A percentile compares a stretch with the other conserved stretches of the same genome.
Evolutionary conservation across 768 basidiomycete species (phyloP).

Genomic region (Boletus sp.): DNA sequence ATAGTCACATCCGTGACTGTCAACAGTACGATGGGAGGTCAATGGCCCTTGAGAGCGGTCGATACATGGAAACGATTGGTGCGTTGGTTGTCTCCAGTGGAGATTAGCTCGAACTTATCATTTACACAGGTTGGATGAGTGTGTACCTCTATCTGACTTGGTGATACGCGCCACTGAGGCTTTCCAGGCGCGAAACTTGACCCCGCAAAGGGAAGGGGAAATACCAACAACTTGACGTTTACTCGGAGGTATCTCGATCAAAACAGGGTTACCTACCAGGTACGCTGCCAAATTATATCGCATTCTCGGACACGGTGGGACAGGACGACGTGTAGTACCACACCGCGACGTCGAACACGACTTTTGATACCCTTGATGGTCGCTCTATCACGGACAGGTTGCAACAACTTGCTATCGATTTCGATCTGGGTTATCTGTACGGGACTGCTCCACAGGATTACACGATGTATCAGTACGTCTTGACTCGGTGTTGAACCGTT

Average conservation of each 20-base stretch:
- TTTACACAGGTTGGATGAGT: slow-evolving; percentile 58
- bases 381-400: slow-evolving; percentile 53
- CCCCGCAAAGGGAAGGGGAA: slow-evolving; percentile 30
- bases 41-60: slow-evolving; percentile 66
- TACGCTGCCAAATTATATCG: slow-evolving; percentile 24
- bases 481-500: not conserved
- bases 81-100: slow-evolving; percentile 7
- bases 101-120: not conserved
- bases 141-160: slow-evolving; percentile 13
- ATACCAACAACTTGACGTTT: slow-evolving; percentile 53
- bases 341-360: slow-evolving; percentile 43
- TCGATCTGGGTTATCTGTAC: slow-evolving; percentile 60
- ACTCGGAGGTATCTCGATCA: slow-evolving; percentile 74
- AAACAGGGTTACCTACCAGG: slow-evolving; percentile 73
- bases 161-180: not conserved
- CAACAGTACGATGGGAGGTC: slow-evolving; percentile 23
- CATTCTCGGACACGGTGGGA: not conserved
- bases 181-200: slow-evolving; percentile 47
- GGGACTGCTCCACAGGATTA: slow-evolving; percentile 78
- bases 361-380: slow-evolving; percentile 63
- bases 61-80: slow-evolving; percentile 94
- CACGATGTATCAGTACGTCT: slow-evolving; percentile 54
- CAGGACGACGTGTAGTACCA: slow-evolving; percentile 52
- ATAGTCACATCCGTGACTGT: slow-evolving; percentile 37
- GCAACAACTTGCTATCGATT: slow-evolving; percentile 47